A percentile compares a stretch with the other conserved stretches of the same genome.
phyloP scores from a whole-genome alignment of 2,329 filamentous ascomycete genomes.

The Cercospora sesami region DNA sequence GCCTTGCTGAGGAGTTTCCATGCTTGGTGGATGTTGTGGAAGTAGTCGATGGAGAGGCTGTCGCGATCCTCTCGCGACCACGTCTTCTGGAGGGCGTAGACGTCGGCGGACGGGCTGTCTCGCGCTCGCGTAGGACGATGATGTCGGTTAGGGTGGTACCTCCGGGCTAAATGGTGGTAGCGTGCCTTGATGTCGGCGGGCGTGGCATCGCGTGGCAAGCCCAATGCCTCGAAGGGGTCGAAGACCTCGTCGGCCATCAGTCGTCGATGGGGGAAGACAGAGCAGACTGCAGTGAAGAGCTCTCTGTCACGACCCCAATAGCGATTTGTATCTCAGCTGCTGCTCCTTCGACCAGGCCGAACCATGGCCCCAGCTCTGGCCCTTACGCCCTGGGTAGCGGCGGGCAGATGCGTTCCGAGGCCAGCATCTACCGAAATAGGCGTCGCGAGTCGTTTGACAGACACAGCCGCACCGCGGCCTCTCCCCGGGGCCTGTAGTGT shows the following conservation, averaged over 20 bases:
- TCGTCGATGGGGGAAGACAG: constrained; percentile 6
- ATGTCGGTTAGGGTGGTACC: constrained; percentile 66
- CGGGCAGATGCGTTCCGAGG: constrained; percentile 16
- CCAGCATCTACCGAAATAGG: constrained; percentile 4
- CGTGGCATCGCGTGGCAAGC: constrained; percentile 69
- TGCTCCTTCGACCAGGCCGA: constrained; percentile 1
- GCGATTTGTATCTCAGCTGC: constrained; percentile 22
- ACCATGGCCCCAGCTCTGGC: constrained; percentile 8
- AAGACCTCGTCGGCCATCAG: constrained; percentile 27
- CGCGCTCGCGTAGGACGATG: constrained; percentile 34
- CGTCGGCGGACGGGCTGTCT: neutral
- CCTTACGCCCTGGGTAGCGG: neutral
- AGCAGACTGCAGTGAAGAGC: constrained; percentile 25
- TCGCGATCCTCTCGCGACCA: constrained; percentile 44
- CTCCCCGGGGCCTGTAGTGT: neutral
- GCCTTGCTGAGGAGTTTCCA: constrained; percentile 34
- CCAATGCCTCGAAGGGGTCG: constrained; percentile 83
- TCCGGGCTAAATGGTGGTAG: constrained; percentile 86
- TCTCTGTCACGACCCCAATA: constrained; percentile 13
- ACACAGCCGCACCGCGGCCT: constrained; percentile 16
- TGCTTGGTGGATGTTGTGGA: constrained; percentile 36
- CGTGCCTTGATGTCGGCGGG: constrained; percentile 79
- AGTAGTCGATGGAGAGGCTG: constrained; percentile 30
- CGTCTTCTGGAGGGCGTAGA: neutral
- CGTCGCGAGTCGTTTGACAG: neutral